Evolutionary conservation across 495 filamentous ascomycete genomes (phyloP), one percentile per base, ranked within the genome.

Genomic region (Penicillium arizonense): DNA sequence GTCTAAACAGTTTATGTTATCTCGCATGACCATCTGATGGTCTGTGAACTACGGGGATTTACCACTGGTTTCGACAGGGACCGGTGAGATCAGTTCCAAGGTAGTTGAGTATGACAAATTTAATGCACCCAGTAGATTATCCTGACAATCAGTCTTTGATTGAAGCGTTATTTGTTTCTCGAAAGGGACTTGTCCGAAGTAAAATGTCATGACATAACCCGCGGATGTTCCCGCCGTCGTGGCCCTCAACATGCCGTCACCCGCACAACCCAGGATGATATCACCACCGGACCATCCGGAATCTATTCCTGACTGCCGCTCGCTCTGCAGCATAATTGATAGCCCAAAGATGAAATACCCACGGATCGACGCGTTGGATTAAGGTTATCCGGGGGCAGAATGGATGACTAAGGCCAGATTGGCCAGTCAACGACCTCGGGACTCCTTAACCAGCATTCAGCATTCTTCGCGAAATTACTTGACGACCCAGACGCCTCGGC

Each of bases 331-430:
- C n/a, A 21, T 50, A 7, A 42, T 33, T n/a, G 16, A 50, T 40
- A 3, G 11, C 21, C 18, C 14, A 32, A 38, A 40, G 14, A 11
- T 12, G 10, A 33, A 12, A 32, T 24, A 13, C 21, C 47, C 37
- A 33, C 13, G 47, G 47, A 50, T 49, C 36, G 16, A 40, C 24
- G 10, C 7, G 14, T 21, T 10, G 21, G 23, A 32, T 42, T 50
- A 50, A 50, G 37, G 47, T 50, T 50, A 32, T 47, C 32, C 23
- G 14, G 24, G 23, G 14, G 11, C 36, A 21, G 45, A 21, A 5
- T 5, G 7, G 46, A 32, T 37, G 43, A 45, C 43, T 45, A 45
- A 45, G 12, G 7, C 0, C 9, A 34, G 3, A 21, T 34, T 45
- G 30, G 18, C 43, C 43, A 45, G 43, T 45, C 43, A 14, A 13